Evolutionary conservation across 306 rosid genomes (phyloP).

Genomic region (Prunus padus): DNA sequence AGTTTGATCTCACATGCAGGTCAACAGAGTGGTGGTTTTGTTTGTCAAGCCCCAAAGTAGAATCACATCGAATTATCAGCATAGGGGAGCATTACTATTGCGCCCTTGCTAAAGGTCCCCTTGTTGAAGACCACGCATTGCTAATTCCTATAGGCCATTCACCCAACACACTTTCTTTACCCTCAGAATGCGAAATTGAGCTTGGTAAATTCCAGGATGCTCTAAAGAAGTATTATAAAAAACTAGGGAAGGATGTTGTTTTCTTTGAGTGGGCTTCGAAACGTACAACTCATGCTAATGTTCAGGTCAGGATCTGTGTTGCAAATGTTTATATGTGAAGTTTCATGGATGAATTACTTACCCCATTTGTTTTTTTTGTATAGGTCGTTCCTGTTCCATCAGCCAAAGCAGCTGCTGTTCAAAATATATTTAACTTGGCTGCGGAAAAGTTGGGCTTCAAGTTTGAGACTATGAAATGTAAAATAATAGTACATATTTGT

Average conservation of each 20-base stretch:
- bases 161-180: conserved; percentile 60
- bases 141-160: conserved; percentile 79
- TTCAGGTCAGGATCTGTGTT: conserved; percentile 58
- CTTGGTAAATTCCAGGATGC: conserved; percentile 59
- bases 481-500: conserved; percentile 16
- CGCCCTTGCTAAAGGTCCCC: conserved; percentile 95
- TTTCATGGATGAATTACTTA: not conserved
- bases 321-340: not conserved
- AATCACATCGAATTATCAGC: conserved; percentile 78
- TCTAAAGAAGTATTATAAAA: conserved; percentile 57
- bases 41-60: conserved; percentile 84
- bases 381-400: conserved; percentile 81
- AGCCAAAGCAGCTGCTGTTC: conserved; percentile 60
- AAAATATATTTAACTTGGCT: conserved; percentile 76
- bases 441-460: conserved; percentile 79
- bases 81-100: conserved; percentile 79
- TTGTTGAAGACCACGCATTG: conserved; percentile 80
- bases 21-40: conserved; percentile 98
- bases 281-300: conserved; percentile 84
- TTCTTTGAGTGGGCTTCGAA: conserved; percentile 91
- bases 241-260: conserved; percentile 72
- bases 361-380: conserved; percentile 30
- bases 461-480: conserved; percentile 57
- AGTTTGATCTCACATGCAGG: conserved; percentile 36
- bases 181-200: conserved; percentile 62